Conservation (phyloP, 768 basidiomycete species). For the Pholiota molesta region DNA sequence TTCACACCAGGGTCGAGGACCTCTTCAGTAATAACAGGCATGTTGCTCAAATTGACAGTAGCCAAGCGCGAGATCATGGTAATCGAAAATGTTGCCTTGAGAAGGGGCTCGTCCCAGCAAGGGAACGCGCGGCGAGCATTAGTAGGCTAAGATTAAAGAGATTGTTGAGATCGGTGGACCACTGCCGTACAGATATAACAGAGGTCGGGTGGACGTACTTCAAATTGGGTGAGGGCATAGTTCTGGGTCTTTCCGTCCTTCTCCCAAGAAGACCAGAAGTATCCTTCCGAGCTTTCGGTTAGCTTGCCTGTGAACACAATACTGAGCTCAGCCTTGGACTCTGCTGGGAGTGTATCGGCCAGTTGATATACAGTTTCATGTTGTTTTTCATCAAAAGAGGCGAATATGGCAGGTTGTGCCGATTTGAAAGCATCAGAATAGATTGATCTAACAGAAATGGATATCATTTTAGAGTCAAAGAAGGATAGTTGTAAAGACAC, state of each 20-base stretch:
- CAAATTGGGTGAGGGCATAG: slow-evolving; percentile 89
- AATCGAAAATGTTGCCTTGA: slow-evolving; percentile 83
- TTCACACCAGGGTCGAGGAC: slow-evolving; percentile 37
- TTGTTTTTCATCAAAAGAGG: slow-evolving; percentile 56
- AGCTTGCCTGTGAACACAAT: slow-evolving; percentile 71
- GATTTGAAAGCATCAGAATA: not conserved
- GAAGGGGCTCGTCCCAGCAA: slow-evolving; percentile 91
- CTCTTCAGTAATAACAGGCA: slow-evolving; percentile 47
- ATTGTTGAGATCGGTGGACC: too few relatives aligned
- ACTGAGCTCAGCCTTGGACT: slow-evolving; percentile 69
- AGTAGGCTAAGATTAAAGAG: slow-evolving; percentile 58
- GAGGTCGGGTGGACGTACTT: slow-evolving; percentile 39
- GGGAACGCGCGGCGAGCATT: slow-evolving; percentile 83
- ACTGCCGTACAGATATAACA: too few relatives aligned
- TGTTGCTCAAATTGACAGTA: slow-evolving; percentile 43
- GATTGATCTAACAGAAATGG: not conserved
- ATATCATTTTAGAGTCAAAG: not conserved
- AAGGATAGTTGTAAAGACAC: slow-evolving; percentile 18
- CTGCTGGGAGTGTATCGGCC: slow-evolving; percentile 57
- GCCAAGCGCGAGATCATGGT: slow-evolving; percentile 79
- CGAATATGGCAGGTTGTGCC: slow-evolving; percentile 31
- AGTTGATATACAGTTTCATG: slow-evolving; percentile 73
- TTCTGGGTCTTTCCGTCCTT: slow-evolving; percentile 62
- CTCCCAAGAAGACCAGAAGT: slow-evolving; percentile 73
- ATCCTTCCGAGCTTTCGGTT: slow-evolving; percentile 75